A percentile compares a stretch with the other conserved stretches of the same genome.
These are phyloP conservation scores for Tylopilus subfusipes DNA, from an alignment of 768 basidiomycete species.

Conservation along the genomic window DNA sequence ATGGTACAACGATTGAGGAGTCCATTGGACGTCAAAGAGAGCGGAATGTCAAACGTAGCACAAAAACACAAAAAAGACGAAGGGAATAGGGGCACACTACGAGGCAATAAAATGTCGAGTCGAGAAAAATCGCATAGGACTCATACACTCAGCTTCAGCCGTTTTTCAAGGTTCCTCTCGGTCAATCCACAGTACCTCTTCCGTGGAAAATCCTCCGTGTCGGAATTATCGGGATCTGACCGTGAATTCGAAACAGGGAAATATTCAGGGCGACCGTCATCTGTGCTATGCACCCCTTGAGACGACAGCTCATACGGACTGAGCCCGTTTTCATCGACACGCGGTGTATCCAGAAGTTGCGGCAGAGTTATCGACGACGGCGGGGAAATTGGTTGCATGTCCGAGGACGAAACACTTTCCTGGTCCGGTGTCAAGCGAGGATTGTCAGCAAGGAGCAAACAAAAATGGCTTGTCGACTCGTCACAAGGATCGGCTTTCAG, in stretches of 20 bases:
- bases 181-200: constrained; percentile 22
- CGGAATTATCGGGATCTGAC: constrained; percentile 32
- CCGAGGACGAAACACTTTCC: constrained; percentile 32
- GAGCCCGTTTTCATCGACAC: constrained; percentile 22
- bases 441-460: constrained; percentile 26
- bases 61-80: neutral
- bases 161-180: constrained; percentile 25
- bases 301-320: constrained; percentile 27
- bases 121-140: constrained; percentile 3
- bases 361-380: constrained; percentile 28
- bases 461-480: constrained; percentile 15
- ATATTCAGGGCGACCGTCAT: constrained; percentile 31
- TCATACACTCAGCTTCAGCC: constrained; percentile 28
- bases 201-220: constrained; percentile 22
- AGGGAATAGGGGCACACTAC: neutral
- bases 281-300: constrained; percentile 14
- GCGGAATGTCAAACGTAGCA: constrained; percentile 15
- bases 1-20: constrained; percentile 22
- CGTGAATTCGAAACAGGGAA: constrained; percentile 35
- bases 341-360: constrained; percentile 26
- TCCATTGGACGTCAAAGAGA: constrained; percentile 22
- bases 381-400: constrained; percentile 33
- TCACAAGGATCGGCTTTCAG: constrained; percentile 26
- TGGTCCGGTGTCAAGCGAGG: constrained; percentile 32
- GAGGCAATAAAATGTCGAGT: constrained; percentile 5